phyloP scores from a whole-genome alignment of 2,329 filamentous ascomycete genomes.

The Corniculantispora saksenae region DNA sequence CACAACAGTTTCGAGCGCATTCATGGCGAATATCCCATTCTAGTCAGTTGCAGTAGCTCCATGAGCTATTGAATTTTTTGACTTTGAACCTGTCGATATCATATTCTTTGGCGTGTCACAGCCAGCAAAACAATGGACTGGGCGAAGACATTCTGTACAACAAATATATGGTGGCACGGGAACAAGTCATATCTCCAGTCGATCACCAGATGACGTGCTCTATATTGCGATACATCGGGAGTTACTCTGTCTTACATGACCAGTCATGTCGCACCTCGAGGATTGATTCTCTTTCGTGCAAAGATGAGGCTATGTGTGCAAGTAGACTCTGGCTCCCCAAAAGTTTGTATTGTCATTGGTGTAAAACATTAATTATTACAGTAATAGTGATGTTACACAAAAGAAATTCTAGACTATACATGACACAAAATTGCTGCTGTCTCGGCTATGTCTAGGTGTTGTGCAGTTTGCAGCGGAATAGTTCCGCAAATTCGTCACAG shows the following conservation, averaged over 20 bases:
- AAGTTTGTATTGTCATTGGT: background rate
- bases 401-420: background rate
- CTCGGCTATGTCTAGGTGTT: background rate
- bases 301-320: background rate
- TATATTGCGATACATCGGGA: background rate
- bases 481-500: background rate
- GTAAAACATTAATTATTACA: background rate
- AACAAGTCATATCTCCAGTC: background rate
- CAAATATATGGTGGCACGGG: background rate
- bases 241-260: too few relatives aligned
- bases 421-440: background rate
- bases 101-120: background rate
- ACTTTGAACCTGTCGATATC: background rate
- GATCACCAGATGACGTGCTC: background rate
- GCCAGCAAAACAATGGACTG: background rate
- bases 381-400: background rate
- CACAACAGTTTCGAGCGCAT: background rate
- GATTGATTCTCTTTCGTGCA: background rate
- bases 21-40: background rate
- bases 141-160: background rate
- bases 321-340: background rate
- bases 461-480: background rate
- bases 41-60: slow-evolving; percentile 1
- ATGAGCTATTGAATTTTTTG: background rate
- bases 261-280: background rate